Percentiles rank a stretch among this genome's conserved stretches.
Evolutionary conservation across 2,329 filamentous ascomycete genomes (phyloP).

Genomic region (Chaetomium sp.): DNA sequence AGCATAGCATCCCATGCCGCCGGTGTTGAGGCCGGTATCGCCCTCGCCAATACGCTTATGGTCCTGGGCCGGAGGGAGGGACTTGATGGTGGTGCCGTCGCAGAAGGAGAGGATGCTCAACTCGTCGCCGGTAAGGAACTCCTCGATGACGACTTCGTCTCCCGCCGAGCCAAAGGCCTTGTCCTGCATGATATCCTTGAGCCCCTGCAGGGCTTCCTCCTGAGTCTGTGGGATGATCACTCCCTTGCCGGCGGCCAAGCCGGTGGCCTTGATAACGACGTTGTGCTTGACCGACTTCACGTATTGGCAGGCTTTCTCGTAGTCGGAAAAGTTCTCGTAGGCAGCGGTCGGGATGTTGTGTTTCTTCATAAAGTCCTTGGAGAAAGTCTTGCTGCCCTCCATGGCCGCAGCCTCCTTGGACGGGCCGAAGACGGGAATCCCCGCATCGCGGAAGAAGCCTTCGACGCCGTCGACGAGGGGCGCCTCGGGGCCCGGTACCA

Average conservation of each 20-base stretch:
- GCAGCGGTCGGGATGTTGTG: conserved; percentile 87
- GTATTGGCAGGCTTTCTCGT: conserved; percentile 71
- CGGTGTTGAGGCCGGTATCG: conserved; percentile 89
- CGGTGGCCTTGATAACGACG: conserved; percentile 91
- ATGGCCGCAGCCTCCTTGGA: conserved; percentile 81
- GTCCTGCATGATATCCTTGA: conserved; percentile 88
- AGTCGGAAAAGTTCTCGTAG: conserved; percentile 86
- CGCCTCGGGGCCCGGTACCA: conserved; percentile 88
- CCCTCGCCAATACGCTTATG: conserved; percentile 94
- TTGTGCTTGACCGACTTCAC: conserved; percentile 70
- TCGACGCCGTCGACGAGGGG: conserved; percentile 92
- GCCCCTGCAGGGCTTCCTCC: conserved; percentile 77
- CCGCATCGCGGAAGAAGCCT: conserved; percentile 73
- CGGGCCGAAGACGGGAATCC: conserved; percentile 84
- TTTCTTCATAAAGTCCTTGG: conserved; percentile 96
- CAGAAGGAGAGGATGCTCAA: conserved; percentile 88
- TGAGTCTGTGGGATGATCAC: conserved; percentile 85
- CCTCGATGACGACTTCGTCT: conserved; percentile 91
- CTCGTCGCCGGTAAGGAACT: conserved; percentile 89
- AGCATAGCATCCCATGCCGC: conserved; percentile 97
- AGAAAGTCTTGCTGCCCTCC: conserved; percentile 96
- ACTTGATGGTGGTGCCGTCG: conserved; percentile 82
- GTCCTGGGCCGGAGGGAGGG: conserved; percentile 88
- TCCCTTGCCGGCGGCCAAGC: conserved; percentile 91
- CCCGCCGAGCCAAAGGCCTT: conserved; percentile 85